Evolutionary conservation across 192 early-diverging fungal species (phyloP), one percentile per base, ranked within the genome.

Genomic region (Coemansia sp.): DNA sequence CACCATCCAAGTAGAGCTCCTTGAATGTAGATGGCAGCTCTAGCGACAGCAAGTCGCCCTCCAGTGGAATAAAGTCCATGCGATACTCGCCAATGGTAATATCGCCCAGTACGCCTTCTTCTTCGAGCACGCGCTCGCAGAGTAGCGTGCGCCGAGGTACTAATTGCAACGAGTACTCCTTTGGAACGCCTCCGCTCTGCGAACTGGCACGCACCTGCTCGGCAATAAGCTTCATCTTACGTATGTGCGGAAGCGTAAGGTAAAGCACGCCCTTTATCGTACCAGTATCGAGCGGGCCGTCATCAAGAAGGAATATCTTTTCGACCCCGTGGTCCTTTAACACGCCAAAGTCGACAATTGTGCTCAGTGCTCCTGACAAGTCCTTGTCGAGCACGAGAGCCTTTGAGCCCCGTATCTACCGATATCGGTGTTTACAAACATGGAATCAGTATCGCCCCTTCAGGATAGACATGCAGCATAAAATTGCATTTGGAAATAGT

Each of bases 271-370:
- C 88, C 56, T 84, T 86, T 22, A 67, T 67, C 68, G 87, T 78
- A 34, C 94, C 93, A 0, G 89, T 91, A 7, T 91, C 89, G 64
- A 91, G 64, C 36, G 75, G 81, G 15, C 75, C 84, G n/a, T 86
- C 64, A 19, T 91, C 80, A 20, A 98, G 84, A 68, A 95, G 88
- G 75, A 91, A 95, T 60, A 98, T 91, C 83, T 94, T 96, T 62
- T 97, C 94, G 12, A 96, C 94, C 20, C 96, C 96, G 84, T 98
- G 96, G 67, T 98, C 96, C 89, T 94, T 94, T 15, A 98, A 76
- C 24, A 95, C 77, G 20, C 85, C 86, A 82, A 97, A 95, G 68
- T 97, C 96, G 20, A 93, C 92, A 22, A 98, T 85, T 27, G 90
- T 77, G 83, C 92, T 92, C 62, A 98, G 82, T 58, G 95, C 90